Evolutionary conservation across 768 basidiomycete species (phyloP).

Genomic region (Hericium erinaceus): DNA sequence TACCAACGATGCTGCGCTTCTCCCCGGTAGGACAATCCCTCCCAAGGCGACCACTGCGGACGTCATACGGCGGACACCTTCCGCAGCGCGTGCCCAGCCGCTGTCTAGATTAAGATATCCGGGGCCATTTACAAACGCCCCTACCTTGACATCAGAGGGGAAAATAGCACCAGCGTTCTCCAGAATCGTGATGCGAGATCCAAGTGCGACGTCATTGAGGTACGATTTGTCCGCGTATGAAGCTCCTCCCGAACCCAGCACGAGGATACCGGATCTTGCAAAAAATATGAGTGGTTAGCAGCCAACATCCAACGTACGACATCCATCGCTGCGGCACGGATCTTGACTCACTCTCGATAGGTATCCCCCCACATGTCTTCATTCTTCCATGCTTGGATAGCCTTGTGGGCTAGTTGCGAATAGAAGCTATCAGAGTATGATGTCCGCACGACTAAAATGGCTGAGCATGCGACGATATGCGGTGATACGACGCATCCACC

Average conservation of each 20-base stretch:
- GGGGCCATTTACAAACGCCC: constrained; percentile 25
- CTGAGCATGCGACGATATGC: background rate
- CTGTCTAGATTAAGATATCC: constrained; percentile 72
- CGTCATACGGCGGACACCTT: constrained; percentile 51
- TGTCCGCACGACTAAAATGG: constrained; percentile 56
- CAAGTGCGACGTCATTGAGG: constrained; percentile 52
- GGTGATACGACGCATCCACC: background rate
- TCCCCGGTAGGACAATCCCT: constrained; percentile 50
- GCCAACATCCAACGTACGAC: background rate
- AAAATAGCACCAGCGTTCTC: constrained; percentile 32
- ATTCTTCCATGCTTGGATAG: constrained; percentile 66
- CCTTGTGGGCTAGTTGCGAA: constrained; percentile 61
- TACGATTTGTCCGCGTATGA: constrained; percentile 46
- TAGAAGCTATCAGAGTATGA: constrained; percentile 67
- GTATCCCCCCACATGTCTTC: constrained; percentile 56
- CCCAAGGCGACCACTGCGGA: constrained; percentile 47
- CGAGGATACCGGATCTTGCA: constrained; percentile 58
- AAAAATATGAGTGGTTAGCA: background rate
- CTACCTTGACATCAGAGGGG: constrained; percentile 30
- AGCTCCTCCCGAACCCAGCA: constrained; percentile 34
- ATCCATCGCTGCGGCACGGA: background rate
- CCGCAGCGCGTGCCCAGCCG: constrained; percentile 78
- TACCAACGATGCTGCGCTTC: constrained; percentile 43
- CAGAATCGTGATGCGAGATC: constrained; percentile 39
- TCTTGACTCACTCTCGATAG: constrained; percentile 65